phyloP scores from a whole-genome alignment of 2,329 filamentous ascomycete species.

The Pseudopyricularia javanii region DNA sequence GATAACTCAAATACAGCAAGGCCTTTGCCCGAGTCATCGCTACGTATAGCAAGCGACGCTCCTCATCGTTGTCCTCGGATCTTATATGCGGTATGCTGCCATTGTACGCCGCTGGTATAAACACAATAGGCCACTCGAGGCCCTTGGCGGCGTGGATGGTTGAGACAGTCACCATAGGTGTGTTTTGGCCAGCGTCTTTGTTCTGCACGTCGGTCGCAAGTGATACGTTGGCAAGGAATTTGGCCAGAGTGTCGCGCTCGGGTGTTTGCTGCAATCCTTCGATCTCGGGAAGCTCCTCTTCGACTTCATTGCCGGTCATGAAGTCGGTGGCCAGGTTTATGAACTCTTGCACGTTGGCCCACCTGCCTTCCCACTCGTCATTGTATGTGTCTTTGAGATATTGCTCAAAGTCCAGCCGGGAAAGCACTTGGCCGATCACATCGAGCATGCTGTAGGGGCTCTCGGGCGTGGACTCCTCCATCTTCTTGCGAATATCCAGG shows the following conservation, averaged over 20 bases:
- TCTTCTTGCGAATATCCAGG: slow-evolving; percentile 20
- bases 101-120: slow-evolving; percentile 79
- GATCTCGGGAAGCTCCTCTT: slow-evolving; percentile 51
- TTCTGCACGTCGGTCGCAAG: slow-evolving; percentile 70
- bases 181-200: slow-evolving; percentile 41
- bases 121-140: slow-evolving; percentile 91
- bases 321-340: slow-evolving; percentile 68
- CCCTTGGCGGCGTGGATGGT: slow-evolving; percentile 96
- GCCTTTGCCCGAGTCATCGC: slow-evolving; percentile 91
- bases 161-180: slow-evolving; percentile 70
- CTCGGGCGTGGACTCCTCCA: slow-evolving; percentile 15
- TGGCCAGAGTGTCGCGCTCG: slow-evolving; percentile 52
- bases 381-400: slow-evolving; percentile 60
- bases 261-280: slow-evolving; percentile 58
- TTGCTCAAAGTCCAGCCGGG: slow-evolving; percentile 60
- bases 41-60: slow-evolving; percentile 81
- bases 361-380: slow-evolving; percentile 65
- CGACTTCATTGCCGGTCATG: slow-evolving; percentile 25
- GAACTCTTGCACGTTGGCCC: slow-evolving; percentile 87
- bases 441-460: slow-evolving; percentile 28
- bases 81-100: slow-evolving; percentile 84
- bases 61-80: slow-evolving; percentile 76
- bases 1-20: slow-evolving; percentile 75
- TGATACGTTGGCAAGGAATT: slow-evolving; percentile 81
- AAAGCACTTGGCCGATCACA: slow-evolving; percentile 39